Conservation (phyloP, 2,329 filamentous ascomycete species). For the Penicillium sp. region DNA sequence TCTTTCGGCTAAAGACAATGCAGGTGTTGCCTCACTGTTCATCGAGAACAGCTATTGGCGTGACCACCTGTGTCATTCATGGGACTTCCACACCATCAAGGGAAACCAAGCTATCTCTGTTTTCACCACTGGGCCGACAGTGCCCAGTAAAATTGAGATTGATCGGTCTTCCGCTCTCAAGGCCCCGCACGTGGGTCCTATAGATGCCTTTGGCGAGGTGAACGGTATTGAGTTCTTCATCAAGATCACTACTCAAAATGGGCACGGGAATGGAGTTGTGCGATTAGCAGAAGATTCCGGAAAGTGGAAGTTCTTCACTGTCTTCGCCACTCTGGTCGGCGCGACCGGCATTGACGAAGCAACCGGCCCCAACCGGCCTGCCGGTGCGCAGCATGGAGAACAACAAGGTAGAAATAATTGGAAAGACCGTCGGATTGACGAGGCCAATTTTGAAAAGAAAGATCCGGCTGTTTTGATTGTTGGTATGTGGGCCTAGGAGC, state of each 20-base stretch:
- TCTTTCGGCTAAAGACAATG: slow-evolving; percentile 36
- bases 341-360: slow-evolving; percentile 58
- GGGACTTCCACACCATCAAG: slow-evolving; percentile 58
- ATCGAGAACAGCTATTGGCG: slow-evolving; percentile 57
- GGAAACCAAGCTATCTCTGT: slow-evolving; percentile 43
- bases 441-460: slow-evolving; percentile 52
- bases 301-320: slow-evolving; percentile 63
- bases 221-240: slow-evolving; percentile 61
- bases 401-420: slow-evolving; percentile 60
- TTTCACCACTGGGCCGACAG: slow-evolving; percentile 40
- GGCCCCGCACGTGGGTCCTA: slow-evolving; percentile 45
- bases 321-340: slow-evolving; percentile 62
- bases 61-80: slow-evolving; percentile 59
- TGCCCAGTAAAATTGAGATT: slow-evolving; percentile 48
- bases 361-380: slow-evolving; percentile 49
- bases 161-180: slow-evolving; percentile 50
- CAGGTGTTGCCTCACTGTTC: slow-evolving; percentile 47
- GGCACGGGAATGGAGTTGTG: slow-evolving; percentile 58
- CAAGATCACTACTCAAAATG: slow-evolving; percentile 54
- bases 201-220: slow-evolving; percentile 54
- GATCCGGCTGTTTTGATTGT: slow-evolving; percentile 64
- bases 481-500: slow-evolving; percentile 46
- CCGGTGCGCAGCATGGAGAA: slow-evolving; percentile 59
- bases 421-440: slow-evolving; percentile 54
- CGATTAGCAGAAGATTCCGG: slow-evolving; percentile 48